Evolutionary conservation across 1,284 basidiomycete genomes (phyloP), one percentile per base, ranked within the genome.

Genomic region (Boletus smithii): DNA sequence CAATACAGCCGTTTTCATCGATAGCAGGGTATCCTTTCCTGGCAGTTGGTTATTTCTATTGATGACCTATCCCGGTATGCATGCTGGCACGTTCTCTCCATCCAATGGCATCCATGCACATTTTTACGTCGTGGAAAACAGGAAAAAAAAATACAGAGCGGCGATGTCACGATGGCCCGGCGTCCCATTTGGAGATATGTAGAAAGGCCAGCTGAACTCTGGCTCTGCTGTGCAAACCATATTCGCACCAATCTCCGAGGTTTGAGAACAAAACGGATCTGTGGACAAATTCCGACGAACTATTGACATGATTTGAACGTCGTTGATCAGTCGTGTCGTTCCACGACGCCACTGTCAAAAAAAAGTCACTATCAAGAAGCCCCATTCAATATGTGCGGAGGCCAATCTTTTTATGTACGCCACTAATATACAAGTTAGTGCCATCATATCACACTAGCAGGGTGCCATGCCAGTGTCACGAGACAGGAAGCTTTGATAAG

Each of bases 261-360:
- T 33, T 49, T 51, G 42, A 57, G 53, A 55, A 48, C 40, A 10
- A 27, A 33, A 26, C 56, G 53, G 62, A 43, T 41, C 44, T 52
- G 30, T 17, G 31, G 9, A 17, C 42, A 60, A 57, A 61, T 51
- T 51, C 58, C 56, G 60, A 54, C 53, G 54, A 23, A 30, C 17
- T 42, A 40, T 34, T 42, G 53, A 50, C 33, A 30, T 39, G 49
- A 41, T 42, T 49, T 31, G 43, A 37, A 39, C 42, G 42, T 51
- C 50, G 49, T 42, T 58, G 58, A 53, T 57, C 49, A 43, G 32
- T 44, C 38, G 29, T 42, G 38, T 51, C 31, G 41, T 33, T 60
- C 42, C 16, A 47, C 37, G 31, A 50, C 59, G 62, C 59, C 59
- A 59, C 59, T 27, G 60, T 65, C 59, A 53, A 47, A 54, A 52